A percentile compares a stretch with the other conserved stretches of the same genome.
These are phyloP conservation scores for Globisporangium takayamanum DNA, from an alignment of 352 stramenopile genomes.

Conservation along the genomic window DNA sequence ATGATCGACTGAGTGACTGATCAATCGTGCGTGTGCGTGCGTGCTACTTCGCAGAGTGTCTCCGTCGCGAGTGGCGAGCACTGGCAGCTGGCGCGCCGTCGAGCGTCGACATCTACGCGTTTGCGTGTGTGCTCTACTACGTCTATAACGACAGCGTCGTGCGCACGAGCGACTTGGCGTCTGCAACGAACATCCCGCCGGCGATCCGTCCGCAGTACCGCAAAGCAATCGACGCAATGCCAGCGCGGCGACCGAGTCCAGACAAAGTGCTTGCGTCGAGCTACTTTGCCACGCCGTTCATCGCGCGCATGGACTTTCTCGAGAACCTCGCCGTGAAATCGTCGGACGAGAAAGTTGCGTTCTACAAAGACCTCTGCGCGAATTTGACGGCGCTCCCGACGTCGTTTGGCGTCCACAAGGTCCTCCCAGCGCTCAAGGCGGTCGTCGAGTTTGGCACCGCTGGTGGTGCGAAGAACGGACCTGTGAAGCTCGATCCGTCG, in stretches of 20 bases:
- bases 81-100: conserved; percentile 45
- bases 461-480: conserved; percentile 45
- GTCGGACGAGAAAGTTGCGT: conserved; percentile 90
- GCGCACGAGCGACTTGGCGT: conserved; percentile 42
- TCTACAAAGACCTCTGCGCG: conserved; percentile 91
- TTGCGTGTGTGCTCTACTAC: conserved; percentile 74
- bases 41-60: conserved; percentile 39
- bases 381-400: conserved; percentile 59
- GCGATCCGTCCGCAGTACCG: conserved; percentile 62
- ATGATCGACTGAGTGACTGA: conserved; percentile 14
- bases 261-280: conserved; percentile 86
- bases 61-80: conserved; percentile 71
- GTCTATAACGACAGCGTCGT: conserved; percentile 73
- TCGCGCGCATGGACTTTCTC: conserved; percentile 91
- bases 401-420: conserved; percentile 81
- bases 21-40: conserved; percentile 2
- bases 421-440: conserved; percentile 74
- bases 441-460: conserved; percentile 76
- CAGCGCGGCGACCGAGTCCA: conserved; percentile 59
- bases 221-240: conserved; percentile 76
- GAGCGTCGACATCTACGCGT: conserved; percentile 68
- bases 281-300: conserved; percentile 91
- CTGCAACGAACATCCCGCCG: conserved; percentile 58
- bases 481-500: conserved; percentile 75
- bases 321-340: conserved; percentile 92